phyloP scores from a whole-genome alignment of 1,284 basidiomycete species.

The Boletellus deceptivus region DNA sequence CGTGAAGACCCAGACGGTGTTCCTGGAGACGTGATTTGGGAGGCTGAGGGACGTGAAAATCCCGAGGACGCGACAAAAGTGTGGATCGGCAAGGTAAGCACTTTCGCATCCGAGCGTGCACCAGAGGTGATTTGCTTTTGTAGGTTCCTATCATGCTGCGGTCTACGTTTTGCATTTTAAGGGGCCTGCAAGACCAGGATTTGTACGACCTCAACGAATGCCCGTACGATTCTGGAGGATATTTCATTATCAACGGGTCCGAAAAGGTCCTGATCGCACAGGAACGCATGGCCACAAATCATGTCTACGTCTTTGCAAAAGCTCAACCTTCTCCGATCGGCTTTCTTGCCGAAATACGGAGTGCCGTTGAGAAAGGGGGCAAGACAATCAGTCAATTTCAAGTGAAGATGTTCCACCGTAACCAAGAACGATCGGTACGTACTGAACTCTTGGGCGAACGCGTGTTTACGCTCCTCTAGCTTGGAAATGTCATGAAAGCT shows the following conservation, averaged over 20 bases:
- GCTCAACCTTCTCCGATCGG: constrained; percentile 95
- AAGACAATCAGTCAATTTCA: constrained; percentile 99
- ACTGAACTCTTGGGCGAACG: not conserved
- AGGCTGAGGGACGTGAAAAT: constrained; percentile 66
- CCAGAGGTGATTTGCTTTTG: constrained; percentile 8
- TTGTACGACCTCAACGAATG: constrained; percentile 95
- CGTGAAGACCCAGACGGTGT: constrained; percentile 80
- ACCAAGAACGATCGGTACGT: constrained; percentile 82
- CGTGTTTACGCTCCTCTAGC: constrained; percentile 39
- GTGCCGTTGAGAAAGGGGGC: constrained; percentile 97
- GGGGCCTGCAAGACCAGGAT: constrained; percentile 75
- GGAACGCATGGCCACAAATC: constrained; percentile 99
- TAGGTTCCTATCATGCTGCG: constrained; percentile 98
- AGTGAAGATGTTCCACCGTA: constrained; percentile 93
- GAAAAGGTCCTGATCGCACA: constrained; percentile 99
- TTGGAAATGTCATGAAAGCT: constrained; percentile 94
- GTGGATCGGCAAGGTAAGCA: constrained; percentile 90
- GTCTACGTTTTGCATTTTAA: constrained; percentile 92
- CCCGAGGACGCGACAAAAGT: constrained; percentile 78
- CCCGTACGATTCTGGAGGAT: constrained; percentile 97
- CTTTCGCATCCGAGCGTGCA: constrained; percentile 1
- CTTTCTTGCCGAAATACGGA: constrained; percentile 96
- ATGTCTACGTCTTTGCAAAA: constrained; percentile 99
- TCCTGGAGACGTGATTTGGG: constrained; percentile 83
- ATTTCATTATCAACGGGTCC: constrained; percentile 99